These are phyloP conservation scores for Umbelopsis vinacea DNA, from an alignment of 192 early-diverging fungal genomes.

Conservation along the genomic window DNA sequence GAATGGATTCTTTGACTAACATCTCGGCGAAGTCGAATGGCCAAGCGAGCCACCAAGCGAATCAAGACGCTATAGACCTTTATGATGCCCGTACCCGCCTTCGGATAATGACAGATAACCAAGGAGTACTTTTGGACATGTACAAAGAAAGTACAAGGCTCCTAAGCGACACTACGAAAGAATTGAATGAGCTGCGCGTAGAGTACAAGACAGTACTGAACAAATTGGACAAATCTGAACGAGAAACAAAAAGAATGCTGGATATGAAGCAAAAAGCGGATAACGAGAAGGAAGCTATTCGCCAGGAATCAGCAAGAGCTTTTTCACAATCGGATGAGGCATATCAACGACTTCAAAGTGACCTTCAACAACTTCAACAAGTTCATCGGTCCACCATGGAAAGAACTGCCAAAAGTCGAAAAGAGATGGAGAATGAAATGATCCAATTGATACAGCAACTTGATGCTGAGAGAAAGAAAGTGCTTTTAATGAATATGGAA, in stretches of 20 bases:
- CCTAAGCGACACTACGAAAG: background rate
- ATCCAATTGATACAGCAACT: background rate
- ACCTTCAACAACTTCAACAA: background rate
- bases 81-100: background rate
- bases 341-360: background rate
- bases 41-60: too few species aligned
- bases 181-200: background rate
- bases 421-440: conserved; percentile 12
- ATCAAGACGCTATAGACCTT: too few species aligned
- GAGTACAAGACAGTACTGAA: background rate
- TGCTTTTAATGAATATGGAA: background rate
- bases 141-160: background rate
- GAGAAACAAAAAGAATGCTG: background rate
- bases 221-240: background rate
- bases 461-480: conserved; percentile 3
- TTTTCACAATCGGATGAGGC: background rate
- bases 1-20: too few species aligned
- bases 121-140: background rate
- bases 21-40: too few species aligned
- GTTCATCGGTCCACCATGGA: background rate
- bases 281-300: background rate
- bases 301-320: background rate
- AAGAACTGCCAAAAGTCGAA: background rate
- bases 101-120: background rate
- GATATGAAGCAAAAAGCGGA: conserved; percentile 7